Conservation (phyloP, 495 filamentous ascomycete genomes). For the Bathelium albidoporum region DNA sequence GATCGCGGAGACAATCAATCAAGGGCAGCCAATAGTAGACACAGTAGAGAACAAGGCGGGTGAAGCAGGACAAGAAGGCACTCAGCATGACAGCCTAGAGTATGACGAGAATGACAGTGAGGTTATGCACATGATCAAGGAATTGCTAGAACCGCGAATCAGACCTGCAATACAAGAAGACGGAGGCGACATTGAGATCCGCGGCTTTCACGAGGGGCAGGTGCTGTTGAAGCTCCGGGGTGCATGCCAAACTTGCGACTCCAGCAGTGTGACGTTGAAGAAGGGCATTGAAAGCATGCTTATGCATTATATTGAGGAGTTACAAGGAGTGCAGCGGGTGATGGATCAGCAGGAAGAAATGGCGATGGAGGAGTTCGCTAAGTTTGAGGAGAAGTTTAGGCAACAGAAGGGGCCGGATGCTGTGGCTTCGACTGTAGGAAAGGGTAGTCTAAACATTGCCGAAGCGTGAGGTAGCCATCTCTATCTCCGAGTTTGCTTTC, state of each 20-base stretch:
- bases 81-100: constrained; percentile 51
- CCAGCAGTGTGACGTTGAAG: constrained; percentile 86
- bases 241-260: constrained; percentile 91
- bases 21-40: constrained; percentile 70
- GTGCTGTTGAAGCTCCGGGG: constrained; percentile 82
- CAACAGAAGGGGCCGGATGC: constrained; percentile 55
- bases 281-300: constrained; percentile 97
- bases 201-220: constrained; percentile 76
- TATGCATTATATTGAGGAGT: constrained; percentile 92
- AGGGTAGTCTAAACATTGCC: constrained; percentile 56
- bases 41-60: constrained; percentile 50
- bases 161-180: constrained; percentile 94
- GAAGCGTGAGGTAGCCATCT: too few relatives aligned
- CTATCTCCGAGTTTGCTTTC: too few relatives aligned
- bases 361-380: constrained; percentile 79
- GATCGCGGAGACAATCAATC: constrained; percentile 81
- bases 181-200: constrained; percentile 90
- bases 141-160: constrained; percentile 88
- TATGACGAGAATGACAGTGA: constrained; percentile 85
- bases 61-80: constrained; percentile 46
- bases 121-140: constrained; percentile 95
- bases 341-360: constrained; percentile 88
- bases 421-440: constrained; percentile 49
- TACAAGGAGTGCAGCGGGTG: constrained; percentile 83
- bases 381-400: constrained; percentile 89